Percentiles rank a stretch among this genome's conserved stretches.
These are phyloP conservation scores for Jaminaea rosea DNA, from an alignment of 1,284 basidiomycete genomes.

Conservation along the genomic window DNA sequence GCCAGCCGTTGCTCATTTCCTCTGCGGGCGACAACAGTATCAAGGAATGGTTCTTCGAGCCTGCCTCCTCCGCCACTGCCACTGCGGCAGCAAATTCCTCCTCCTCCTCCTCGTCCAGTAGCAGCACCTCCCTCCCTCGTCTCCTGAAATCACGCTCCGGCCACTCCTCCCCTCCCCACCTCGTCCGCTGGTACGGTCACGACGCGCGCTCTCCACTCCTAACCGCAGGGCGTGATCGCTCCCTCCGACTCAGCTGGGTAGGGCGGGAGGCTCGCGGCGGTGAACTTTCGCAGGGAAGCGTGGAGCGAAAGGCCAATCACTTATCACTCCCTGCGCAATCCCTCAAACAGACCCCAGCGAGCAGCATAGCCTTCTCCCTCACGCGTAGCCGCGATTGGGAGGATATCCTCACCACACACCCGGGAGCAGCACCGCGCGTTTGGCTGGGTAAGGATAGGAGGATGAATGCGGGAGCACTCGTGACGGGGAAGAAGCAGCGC, in stretches of 20 bases:
- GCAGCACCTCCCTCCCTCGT: conserved; percentile 43
- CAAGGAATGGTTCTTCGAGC: conserved; percentile 87
- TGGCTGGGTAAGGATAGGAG: background rate
- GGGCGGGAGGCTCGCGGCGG: conserved; percentile 57
- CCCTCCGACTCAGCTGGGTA: conserved; percentile 78
- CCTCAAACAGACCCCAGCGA: conserved; percentile 57
- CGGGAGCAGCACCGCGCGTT: conserved; percentile 10
- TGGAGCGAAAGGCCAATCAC: conserved; percentile 61
- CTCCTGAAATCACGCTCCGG: conserved; percentile 85
- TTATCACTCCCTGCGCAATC: background rate
- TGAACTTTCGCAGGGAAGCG: conserved; percentile 67
- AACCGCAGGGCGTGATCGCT: conserved; percentile 57
- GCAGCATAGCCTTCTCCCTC: conserved; percentile 67
- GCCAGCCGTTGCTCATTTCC: conserved; percentile 31
- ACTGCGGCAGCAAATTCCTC: background rate
- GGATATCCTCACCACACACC: conserved; percentile 80
- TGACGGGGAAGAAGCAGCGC: conserved; percentile 17
- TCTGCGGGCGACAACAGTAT: conserved; percentile 41
- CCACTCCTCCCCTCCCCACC: conserved; percentile 79
- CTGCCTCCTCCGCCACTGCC: conserved; percentile 56
- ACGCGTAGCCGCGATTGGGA: conserved; percentile 92
- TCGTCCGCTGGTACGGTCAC: conserved; percentile 88
- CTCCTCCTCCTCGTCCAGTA: background rate
- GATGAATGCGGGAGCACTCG: background rate
- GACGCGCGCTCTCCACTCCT: conserved; percentile 83